These are phyloP conservation scores for Zymoseptoria ardabiliae DNA, from an alignment of 2,329 filamentous ascomycete species.

Conservation along the genomic window DNA sequence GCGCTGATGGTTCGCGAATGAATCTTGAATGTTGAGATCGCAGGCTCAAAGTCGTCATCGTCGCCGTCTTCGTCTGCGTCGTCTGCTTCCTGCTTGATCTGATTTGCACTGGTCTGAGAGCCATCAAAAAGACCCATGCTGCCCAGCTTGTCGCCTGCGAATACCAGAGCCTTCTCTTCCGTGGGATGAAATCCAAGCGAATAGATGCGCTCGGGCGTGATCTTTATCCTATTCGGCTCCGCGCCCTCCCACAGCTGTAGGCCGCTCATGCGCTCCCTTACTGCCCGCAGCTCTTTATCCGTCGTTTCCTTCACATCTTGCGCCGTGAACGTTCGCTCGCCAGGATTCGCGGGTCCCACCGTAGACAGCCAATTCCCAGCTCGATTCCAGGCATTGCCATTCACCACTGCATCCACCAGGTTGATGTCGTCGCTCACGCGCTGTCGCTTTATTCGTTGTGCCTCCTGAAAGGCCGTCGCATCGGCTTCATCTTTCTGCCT, in stretches of 20 bases:
- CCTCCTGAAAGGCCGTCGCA: conserved; percentile 49
- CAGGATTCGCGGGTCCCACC: conserved; percentile 68
- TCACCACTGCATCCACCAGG: conserved; percentile 70
- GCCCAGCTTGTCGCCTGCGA: conserved; percentile 91
- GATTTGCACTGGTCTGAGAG: conserved; percentile 54
- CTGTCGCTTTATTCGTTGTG: conserved; percentile 54
- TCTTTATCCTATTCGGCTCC: conserved; percentile 79
- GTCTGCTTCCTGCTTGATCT: conserved; percentile 38
- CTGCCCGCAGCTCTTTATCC: conserved; percentile 63
- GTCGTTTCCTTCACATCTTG: conserved; percentile 74
- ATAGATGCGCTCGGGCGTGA: conserved; percentile 82
- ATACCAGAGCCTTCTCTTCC: conserved; percentile 75
- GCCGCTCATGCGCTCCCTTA: conserved; percentile 69
- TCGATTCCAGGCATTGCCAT: conserved; percentile 63
- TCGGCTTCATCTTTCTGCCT: conserved; percentile 64
- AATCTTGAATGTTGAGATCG: conserved; percentile 83
- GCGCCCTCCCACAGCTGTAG: conserved; percentile 77
- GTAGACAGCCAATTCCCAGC: conserved; percentile 59
- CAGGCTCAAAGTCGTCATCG: conserved; percentile 61
- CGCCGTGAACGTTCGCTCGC: conserved; percentile 77
- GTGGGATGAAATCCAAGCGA: conserved; percentile 83
- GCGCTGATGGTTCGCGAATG: conserved; percentile 83
- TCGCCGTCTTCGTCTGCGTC: conserved; percentile 63
- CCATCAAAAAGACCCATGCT: conserved; percentile 87
- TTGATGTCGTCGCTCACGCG: conserved; percentile 62